phyloP scores from a whole-genome alignment of 441 rosid genomes.

The Sinapis alba region DNA sequence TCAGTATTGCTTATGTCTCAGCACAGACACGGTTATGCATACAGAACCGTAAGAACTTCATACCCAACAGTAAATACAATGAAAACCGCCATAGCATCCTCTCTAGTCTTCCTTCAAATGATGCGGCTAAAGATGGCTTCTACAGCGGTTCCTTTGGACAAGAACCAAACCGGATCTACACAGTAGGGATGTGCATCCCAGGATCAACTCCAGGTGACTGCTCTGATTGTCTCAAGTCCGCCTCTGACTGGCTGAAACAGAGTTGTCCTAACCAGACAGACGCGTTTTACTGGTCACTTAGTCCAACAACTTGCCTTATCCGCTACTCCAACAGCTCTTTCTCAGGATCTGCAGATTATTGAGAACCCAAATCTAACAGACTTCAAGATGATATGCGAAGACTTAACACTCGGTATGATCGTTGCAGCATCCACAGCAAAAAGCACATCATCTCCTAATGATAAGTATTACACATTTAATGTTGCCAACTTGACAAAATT shows the following conservation, averaged over 20 bases:
- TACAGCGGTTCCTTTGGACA: constrained; percentile 30
- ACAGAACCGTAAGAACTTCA: too few species aligned
- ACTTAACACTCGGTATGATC: background rate
- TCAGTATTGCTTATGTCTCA: too few species aligned
- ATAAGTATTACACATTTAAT: constrained; percentile 23
- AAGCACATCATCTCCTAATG: background rate
- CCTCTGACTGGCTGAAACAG: background rate
- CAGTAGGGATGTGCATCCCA: constrained; percentile 43
- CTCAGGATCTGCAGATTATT: background rate
- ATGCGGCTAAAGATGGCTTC: constrained; percentile 16
- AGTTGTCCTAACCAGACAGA: constrained; percentile 44
- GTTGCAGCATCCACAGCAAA: background rate
- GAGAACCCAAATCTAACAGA: background rate
- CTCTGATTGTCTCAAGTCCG: constrained; percentile 36
- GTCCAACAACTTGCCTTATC: constrained; percentile 37
- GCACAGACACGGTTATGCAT: too few species aligned
- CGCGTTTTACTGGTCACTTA: constrained; percentile 36
- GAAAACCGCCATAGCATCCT: too few species aligned
- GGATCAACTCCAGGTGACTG: constrained; percentile 42
- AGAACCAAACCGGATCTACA: constrained; percentile 18
- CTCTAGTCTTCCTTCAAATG: too few species aligned
- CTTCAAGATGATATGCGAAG: background rate
- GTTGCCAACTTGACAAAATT: background rate
- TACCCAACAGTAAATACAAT: too few species aligned
- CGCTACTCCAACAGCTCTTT: constrained; percentile 45